Percentiles rank a stretch among this genome's conserved stretches.
phyloP scores from a whole-genome alignment of 306 rosid species.

The Carpinus viminea region DNA sequence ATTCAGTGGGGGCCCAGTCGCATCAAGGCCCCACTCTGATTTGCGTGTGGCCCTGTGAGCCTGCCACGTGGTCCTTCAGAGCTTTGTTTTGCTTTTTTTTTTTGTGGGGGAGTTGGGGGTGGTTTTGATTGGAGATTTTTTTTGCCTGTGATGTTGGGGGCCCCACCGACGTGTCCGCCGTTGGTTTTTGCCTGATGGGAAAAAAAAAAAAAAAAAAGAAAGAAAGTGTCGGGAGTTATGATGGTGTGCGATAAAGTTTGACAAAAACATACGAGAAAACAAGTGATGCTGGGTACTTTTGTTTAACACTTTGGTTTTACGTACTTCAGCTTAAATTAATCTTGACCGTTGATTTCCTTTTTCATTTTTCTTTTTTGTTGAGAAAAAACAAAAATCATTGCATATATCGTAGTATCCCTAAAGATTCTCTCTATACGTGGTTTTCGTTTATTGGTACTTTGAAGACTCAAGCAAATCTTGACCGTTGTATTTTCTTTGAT shows the following conservation, averaged over 20 bases:
- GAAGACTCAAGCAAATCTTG: too few species aligned
- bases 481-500: too few species aligned
- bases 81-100: neutral
- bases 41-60: neutral
- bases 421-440: too few species aligned
- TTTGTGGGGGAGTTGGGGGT: neutral
- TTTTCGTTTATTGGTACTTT: too few species aligned
- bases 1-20: slow-evolving; percentile 27
- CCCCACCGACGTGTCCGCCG: slow-evolving; percentile 32
- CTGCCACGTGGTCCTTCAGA: slow-evolving; percentile 34
- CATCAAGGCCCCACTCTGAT: slow-evolving; percentile 18
- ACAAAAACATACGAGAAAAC: neutral
- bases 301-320: neutral
- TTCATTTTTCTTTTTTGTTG: neutral
- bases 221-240: neutral
- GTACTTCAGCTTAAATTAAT: neutral
- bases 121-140: slow-evolving; percentile 29
- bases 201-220: neutral
- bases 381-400: neutral
- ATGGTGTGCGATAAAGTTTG: neutral
- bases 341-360: neutral
- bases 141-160: slow-evolving; percentile 22
- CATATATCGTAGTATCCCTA: too few species aligned
- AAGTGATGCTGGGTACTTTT: neutral
- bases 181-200: slow-evolving; percentile 22